Base-by-base conservation (phyloP, 306 rosid genomes). In the Datisca glomerata region DNA sequence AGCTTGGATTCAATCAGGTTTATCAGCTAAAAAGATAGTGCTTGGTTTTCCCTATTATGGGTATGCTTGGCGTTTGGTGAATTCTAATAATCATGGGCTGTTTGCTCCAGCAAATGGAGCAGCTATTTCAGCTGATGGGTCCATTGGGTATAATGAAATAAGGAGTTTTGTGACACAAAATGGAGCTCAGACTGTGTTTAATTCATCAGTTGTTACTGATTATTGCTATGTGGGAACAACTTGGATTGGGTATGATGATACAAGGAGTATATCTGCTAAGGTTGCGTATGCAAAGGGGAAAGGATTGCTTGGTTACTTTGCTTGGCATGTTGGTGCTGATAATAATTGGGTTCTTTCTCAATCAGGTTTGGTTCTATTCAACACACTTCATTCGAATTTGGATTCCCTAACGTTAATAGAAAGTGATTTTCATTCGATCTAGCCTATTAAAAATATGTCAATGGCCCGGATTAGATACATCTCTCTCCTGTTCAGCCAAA, bases 231-330 rank as follows among this genome's bases (percentile, higher is more conserved):
- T 36, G 2, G 50, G 33, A 15, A 15, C 29, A 18, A 31, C 33
- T 1, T 54, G 60, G 60, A 54, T 54, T 14, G 60, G 60, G 15
- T 54, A 54, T 7, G 60, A 54, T 3, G 60, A 43, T 43, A 42
- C 12, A 2, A 27, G 43, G 22, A 54, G 60, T 1, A 9, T 54
- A 19, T 24, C 32, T 3, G 12, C 18, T 14, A 54, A 41, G 48
- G 50, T 54, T 54, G 14, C 18, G 2, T 54, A 54, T 15, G 43
- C 43, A 0, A 54, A 54, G 22, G 5, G 3, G 4, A 54, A 16
- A 15, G 36, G 60, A 9, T 18, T 53, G 49, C 27, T 7, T 12
- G 58, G 58, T 13, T 53, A 53, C 4, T 54, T 54, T 21, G 60
- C 51, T 31, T 54, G 60, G 60, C 25, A 43, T 8, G 34, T 32